Evolutionary conservation across 257 asterid genomes (phyloP), one percentile per base, ranked within the genome.

Genomic region (Nicotiana attenuata): DNA sequence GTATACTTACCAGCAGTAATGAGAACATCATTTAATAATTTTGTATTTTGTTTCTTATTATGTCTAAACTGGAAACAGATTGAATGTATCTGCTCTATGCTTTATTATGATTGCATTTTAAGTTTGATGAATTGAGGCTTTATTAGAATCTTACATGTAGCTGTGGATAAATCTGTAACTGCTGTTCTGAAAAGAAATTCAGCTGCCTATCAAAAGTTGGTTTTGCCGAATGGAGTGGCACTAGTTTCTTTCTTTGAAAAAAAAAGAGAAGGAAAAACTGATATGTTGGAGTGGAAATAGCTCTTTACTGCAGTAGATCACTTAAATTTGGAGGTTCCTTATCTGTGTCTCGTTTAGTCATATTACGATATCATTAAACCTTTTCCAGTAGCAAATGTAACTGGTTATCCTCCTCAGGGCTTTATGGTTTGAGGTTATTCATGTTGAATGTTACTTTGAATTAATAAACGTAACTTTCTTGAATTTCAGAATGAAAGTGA

Each of bases 401-500:
- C 60, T 22, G 78, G 20, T 45, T 45, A 45, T 71, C 26, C 78
- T 71, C 2, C 59, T 71, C 60, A 22, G 59, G 57, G 78, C 14
- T 35, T 38, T 22, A 53, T 71, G 60, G 16, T 71, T 71, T 45
- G 19, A 53, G 35, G 60, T 71, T 45, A 45, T 14, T 71, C 78
- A 71, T 71, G 47, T 45, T 71, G 22, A 71, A 75, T 75, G 16
- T 75, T 47, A 24, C 26, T 15, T 57, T 75, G 63, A 24, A 3
- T 24, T 75, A 0, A 50, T 50, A 14, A 75, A 50, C 16, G 10
- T 24, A 50, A 55, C n/a, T 50, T 50, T 75, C 41, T 24, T 75
- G 41, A 35, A 75, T 87, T 89, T 84, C 92, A 96, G 99, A 90
- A 94, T 90, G 99, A 96, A 89, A 86, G 93, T 33, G 98, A 93